Percentiles rank a stretch among this genome's conserved stretches.
These are phyloP conservation scores for Paxillus ammoniavirescens DNA, from an alignment of 768 basidiomycete species.

Conservation along the genomic window DNA sequence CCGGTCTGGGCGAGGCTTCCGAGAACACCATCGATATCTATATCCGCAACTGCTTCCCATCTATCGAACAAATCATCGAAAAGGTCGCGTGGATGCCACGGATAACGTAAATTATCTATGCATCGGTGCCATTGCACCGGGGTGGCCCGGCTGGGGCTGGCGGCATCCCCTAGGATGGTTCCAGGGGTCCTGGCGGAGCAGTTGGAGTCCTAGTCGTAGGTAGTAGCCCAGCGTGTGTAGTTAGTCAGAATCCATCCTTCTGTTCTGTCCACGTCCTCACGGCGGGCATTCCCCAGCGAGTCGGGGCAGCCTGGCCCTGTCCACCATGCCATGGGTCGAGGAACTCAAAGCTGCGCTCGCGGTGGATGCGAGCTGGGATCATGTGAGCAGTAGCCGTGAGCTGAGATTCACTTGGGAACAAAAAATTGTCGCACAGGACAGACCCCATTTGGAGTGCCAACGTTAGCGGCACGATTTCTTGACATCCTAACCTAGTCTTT, in stretches of 20 bases:
- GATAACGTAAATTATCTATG: constrained; percentile 38
- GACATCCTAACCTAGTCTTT: too few relatives aligned
- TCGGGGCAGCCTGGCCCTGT: too few relatives aligned
- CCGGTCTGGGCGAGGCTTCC: constrained; percentile 12
- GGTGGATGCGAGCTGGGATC: constrained; percentile 35
- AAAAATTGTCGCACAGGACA: constrained; percentile 38
- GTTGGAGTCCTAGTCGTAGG: too few relatives aligned
- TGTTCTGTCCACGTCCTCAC: too few relatives aligned
- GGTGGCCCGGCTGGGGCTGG: too few relatives aligned
- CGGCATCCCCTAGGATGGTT: too few relatives aligned
- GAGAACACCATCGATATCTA: constrained; percentile 27
- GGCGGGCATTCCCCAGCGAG: too few relatives aligned
- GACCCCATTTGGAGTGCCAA: too few relatives aligned
- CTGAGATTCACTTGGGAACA: constrained; percentile 41
- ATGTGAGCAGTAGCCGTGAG: constrained; percentile 42
- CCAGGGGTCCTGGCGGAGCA: too few relatives aligned
- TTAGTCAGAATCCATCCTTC: too few relatives aligned
- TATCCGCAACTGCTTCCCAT: constrained; percentile 41
- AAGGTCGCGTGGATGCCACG: constrained; percentile 30
- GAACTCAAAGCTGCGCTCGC: constrained; percentile 37
- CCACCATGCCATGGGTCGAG: constrained; percentile 38
- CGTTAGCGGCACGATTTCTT: too few relatives aligned
- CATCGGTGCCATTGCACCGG: constrained; percentile 38
- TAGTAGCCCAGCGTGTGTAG: too few relatives aligned
- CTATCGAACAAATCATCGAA: constrained; percentile 40